Base-by-base conservation (phyloP, 2,329 filamentous ascomycete genomes). In the Venturia carpophila region DNA sequence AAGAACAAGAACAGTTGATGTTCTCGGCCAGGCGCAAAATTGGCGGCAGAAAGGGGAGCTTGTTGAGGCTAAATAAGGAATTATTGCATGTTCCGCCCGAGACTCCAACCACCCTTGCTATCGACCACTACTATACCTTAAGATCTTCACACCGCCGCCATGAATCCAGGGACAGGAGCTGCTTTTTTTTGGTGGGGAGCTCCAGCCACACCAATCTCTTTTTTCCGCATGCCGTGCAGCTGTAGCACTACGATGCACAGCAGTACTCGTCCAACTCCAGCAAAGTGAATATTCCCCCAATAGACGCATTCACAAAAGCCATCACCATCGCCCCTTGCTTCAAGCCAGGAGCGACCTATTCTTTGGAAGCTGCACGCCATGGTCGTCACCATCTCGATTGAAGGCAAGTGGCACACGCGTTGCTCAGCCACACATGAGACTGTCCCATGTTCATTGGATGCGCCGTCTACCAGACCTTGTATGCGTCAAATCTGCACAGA, bases 401-500 rank as follows among this genome's bases (percentile, higher is more conserved):
- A 56, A 19, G 52, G 52, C 52, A 56, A 37, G 15, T 56, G 52
- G 13, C 13, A 56, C 11, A 56, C 52, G 52, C 52, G 52, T 34
- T n/a, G 30, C 52, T 56, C 52, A 56, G 52, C 52, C 52, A 56
- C 52, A 56, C 30, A 56, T 37, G 52, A 56, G 47, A 52, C 21
- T 6, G 21, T 52, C 24, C 47, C 47, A 27, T 30, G 47, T 52
- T 52, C 47, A 47, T 47, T 47, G 45, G 45, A 9, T 47, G 45
- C 45, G 7, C 7, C 2, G 3, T 24, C 5, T 2, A 9, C n/a
- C 45, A 47, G 10, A 34, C 30, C 47, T 27, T 52, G n/a, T 1
- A 52, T n/a, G 24, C 27, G 10, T 27, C 6, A 27, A n/a, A 52
- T n/a, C n/a, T n/a, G 21, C n/a, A 52, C 47, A 52, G 6, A 15